These are phyloP conservation scores for Aspergillus hiratsukae DNA, from an alignment of 2,329 filamentous ascomycete species.

Conservation along the genomic window DNA sequence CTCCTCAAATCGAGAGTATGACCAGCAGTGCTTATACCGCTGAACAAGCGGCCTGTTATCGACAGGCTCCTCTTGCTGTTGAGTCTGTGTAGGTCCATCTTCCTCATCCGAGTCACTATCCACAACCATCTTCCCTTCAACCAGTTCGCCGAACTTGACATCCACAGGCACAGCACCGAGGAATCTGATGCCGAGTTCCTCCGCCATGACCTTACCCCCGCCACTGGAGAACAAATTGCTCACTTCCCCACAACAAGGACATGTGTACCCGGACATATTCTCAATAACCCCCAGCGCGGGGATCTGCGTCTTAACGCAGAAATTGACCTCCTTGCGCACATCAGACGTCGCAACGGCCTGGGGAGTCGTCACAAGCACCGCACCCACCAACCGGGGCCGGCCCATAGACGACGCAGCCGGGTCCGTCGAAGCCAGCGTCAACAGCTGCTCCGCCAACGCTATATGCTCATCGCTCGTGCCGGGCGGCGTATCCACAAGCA, in stretches of 20 bases:
- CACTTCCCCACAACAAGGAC: conserved; percentile 68
- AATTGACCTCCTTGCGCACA: conserved; percentile 91
- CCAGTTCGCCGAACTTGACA: conserved; percentile 79
- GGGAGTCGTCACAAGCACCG: conserved; percentile 92
- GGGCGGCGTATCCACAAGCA: conserved; percentile 92
- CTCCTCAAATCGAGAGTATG: conserved; percentile 38
- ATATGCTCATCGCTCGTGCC: conserved; percentile 98
- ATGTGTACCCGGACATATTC: conserved; percentile 69
- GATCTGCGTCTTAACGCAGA: conserved; percentile 79
- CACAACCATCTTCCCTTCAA: conserved; percentile 57
- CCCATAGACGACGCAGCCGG: conserved; percentile 13
- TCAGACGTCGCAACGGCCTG: conserved; percentile 92
- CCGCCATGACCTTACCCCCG: conserved; percentile 82
- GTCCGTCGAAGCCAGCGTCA: conserved; percentile 43
- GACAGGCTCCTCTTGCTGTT: conserved; percentile 8
- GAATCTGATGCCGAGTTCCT: conserved; percentile 78
- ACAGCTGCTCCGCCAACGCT: conserved; percentile 79
- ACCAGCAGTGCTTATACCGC: conserved; percentile 42
- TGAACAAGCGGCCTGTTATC: conserved; percentile 38
- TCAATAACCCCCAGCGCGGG: conserved; percentile 83
- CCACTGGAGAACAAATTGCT: conserved; percentile 92
- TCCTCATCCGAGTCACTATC: conserved; percentile 22
- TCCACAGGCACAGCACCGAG: conserved; percentile 87
- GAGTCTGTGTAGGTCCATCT: conserved; percentile 13
- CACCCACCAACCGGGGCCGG: conserved; percentile 68